Evolutionary conservation across 2,329 filamentous ascomycete species (phyloP).

Genomic region (Lasiodiplodia gonubiensis): DNA sequence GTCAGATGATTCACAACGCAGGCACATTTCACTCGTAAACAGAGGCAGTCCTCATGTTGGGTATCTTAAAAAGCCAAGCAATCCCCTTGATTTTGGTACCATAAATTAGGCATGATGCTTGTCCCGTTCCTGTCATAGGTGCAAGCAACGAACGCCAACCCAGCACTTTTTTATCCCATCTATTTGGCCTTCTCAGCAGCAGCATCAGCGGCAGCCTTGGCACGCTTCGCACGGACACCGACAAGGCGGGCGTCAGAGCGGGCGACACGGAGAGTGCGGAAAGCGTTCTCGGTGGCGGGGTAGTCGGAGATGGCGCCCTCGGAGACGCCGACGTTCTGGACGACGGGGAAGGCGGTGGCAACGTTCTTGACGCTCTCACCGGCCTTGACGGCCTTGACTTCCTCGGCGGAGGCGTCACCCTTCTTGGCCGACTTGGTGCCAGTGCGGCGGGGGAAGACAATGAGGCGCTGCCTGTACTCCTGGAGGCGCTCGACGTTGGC

Average conservation of each 20-base stretch:
- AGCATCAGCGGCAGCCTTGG: constrained; percentile 83
- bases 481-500: constrained; percentile 97
- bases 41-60: constrained; percentile 23
- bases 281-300: constrained; percentile 81
- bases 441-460: constrained; percentile 95
- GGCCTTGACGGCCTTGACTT: constrained; percentile 72
- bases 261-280: constrained; percentile 81
- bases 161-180: constrained; percentile 33
- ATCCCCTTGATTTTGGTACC: constrained; percentile 28
- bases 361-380: constrained; percentile 59
- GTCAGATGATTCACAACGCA: neutral
- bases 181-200: constrained; percentile 84
- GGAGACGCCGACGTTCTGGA: constrained; percentile 72
- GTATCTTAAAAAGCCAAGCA: constrained; percentile 28
- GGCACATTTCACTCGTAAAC: constrained; percentile 17
- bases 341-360: constrained; percentile 72
- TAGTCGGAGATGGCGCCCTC: constrained; percentile 77
- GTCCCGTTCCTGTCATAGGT: constrained; percentile 24
- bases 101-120: constrained; percentile 28
- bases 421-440: constrained; percentile 81
- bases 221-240: constrained; percentile 92
- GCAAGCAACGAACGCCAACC: constrained; percentile 29
- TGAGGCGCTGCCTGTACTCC: constrained; percentile 94
- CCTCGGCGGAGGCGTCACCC: constrained; percentile 84
- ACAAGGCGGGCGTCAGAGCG: constrained; percentile 81